Evolutionary conservation across 139 green algal species (phyloP).

Genomic region (Nannochloris sp.): DNA sequence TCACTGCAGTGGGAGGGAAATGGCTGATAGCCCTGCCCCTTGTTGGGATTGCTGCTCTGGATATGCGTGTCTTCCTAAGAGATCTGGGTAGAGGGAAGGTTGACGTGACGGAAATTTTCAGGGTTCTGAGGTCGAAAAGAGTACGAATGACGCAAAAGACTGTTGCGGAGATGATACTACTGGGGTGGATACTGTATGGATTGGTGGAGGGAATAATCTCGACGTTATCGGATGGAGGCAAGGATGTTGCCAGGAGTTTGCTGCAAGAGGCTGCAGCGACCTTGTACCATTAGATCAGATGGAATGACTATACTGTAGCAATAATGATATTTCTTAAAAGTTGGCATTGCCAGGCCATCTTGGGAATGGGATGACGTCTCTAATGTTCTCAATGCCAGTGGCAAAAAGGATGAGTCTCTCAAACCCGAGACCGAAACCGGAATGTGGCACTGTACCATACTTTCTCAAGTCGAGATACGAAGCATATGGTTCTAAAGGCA

Average conservation of each 20-base stretch:
- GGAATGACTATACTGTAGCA: constrained; percentile 1
- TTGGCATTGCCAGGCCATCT: constrained; percentile 84
- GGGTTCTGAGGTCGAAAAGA: constrained; percentile 5
- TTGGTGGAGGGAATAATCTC: too few relatives aligned
- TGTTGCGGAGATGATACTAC: too few relatives aligned
- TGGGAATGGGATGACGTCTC: constrained; percentile 97
- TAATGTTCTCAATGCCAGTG: constrained; percentile 99
- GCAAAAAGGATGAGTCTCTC: constrained; percentile 95
- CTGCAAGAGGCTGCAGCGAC: not conserved
- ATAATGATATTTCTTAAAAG: constrained; percentile 26
- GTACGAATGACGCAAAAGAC: too few relatives aligned
- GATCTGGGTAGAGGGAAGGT: constrained; percentile 17
- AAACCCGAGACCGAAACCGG: constrained; percentile 96
- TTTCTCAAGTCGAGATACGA: constrained; percentile 91
- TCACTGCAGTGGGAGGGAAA: constrained; percentile 45
- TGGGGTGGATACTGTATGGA: too few relatives aligned
- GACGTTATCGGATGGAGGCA: too few relatives aligned
- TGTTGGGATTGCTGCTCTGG: constrained; percentile 24
- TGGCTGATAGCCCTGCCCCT: constrained; percentile 41
- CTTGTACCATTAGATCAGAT: constrained; percentile 4
- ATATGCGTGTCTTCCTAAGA: constrained; percentile 21
- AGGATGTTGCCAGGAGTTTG: too few relatives aligned
- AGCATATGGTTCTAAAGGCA: constrained; percentile 72
- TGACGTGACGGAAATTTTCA: constrained; percentile 65
- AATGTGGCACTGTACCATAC: constrained; percentile 89